These are phyloP conservation scores for Podaxis pistillaris DNA, from an alignment of 768 basidiomycete genomes.

Conservation along the genomic window DNA sequence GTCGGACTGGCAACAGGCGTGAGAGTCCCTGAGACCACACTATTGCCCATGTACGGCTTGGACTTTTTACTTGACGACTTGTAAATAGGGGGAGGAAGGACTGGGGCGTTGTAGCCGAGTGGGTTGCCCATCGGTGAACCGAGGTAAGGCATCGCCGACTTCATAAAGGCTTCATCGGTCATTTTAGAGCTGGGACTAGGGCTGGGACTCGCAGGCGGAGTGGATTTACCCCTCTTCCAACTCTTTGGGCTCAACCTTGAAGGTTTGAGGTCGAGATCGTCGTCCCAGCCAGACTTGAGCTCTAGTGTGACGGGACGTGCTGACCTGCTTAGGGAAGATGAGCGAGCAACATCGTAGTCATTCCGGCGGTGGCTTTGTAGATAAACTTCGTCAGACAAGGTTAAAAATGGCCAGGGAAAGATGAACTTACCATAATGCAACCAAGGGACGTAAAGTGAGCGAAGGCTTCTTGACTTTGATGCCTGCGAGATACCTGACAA, in stretches of 20 bases:
- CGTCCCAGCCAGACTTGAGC: constrained; percentile 52
- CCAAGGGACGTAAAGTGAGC: neutral
- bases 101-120: constrained; percentile 35
- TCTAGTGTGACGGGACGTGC: constrained; percentile 29
- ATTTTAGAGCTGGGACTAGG: constrained; percentile 27
- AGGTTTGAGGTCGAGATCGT: constrained; percentile 37
- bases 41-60: neutral
- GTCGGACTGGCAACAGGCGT: neutral
- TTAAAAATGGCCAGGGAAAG: neutral
- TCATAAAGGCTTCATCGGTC: constrained; percentile 40
- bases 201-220: constrained; percentile 19
- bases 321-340: constrained; percentile 22
- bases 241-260: constrained; percentile 21
- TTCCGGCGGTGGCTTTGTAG: neutral
- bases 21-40: neutral
- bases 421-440: constrained; percentile 2
- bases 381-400: neutral
- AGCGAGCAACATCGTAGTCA: constrained; percentile 12
- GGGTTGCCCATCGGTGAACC: constrained; percentile 41
- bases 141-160: constrained; percentile 44
- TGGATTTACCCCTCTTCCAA: constrained; percentile 15
- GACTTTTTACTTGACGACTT: neutral
- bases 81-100: constrained; percentile 22
- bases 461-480: neutral
- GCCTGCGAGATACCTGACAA: constrained; percentile 31